Conservation (phyloP, 1,139 yeast genomes). For the Saccharomyces hybrid region DNA sequence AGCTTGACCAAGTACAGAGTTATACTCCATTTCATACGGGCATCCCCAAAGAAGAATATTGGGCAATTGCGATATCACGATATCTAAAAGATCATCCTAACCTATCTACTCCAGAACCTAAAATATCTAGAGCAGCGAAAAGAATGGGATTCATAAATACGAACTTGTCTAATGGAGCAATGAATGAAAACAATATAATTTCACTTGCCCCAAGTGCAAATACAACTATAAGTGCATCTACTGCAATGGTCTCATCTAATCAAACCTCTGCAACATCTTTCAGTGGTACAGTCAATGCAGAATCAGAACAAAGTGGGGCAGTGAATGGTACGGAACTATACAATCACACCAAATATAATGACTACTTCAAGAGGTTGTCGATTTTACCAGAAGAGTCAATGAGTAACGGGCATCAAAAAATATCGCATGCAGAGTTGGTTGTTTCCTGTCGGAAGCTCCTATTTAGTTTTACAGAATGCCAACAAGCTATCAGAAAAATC, state of each 20-base stretch:
- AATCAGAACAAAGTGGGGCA: not conserved
- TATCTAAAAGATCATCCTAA: conserved; percentile 20
- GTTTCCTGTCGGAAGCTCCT: conserved; percentile 49
- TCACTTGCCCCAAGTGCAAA: not conserved
- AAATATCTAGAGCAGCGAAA: conserved; percentile 47
- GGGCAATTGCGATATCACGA: conserved; percentile 28
- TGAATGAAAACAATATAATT: not conserved
- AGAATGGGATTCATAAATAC: conserved; percentile 64
- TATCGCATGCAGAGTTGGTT: conserved; percentile 35
- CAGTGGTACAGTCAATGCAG: not conserved
- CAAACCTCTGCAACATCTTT: conserved; percentile 2
- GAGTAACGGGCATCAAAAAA: conserved; percentile 16
- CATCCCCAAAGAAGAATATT: conserved; percentile 24
- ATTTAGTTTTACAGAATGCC: conserved; percentile 61
- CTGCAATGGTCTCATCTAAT: conserved; percentile 1
- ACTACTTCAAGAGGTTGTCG: conserved; percentile 64
- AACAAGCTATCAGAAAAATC: conserved; percentile 57
- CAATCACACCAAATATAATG: conserved; percentile 43
- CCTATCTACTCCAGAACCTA: conserved; percentile 9
- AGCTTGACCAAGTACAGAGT: conserved; percentile 46
- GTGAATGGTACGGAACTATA: conserved; percentile 17
- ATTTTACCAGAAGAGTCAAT: conserved; percentile 49
- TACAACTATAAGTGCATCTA: not conserved
- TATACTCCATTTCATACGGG: conserved; percentile 27
- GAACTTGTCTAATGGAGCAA: conserved; percentile 5